phyloP scores from a whole-genome alignment of 106 monocot species.

The Phalaenopsis equestris region DNA sequence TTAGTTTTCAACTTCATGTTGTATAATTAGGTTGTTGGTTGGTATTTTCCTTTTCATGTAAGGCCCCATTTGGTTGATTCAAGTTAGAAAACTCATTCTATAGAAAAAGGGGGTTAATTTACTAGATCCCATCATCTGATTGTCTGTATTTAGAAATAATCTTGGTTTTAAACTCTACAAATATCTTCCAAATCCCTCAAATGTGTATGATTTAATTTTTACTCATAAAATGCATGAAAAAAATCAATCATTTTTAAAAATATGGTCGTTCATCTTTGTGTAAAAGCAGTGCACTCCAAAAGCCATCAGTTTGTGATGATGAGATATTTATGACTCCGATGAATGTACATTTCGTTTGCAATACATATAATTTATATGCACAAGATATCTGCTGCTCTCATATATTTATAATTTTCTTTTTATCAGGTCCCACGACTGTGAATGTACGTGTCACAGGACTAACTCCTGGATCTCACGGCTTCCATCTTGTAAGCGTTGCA shows the following conservation, averaged over 20 bases:
- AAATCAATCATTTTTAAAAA: neutral
- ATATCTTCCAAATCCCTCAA: neutral
- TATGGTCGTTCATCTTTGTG: neutral
- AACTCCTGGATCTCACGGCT: slow-evolving; percentile 64
- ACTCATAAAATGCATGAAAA: neutral
- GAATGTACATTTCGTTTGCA: neutral
- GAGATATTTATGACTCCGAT: neutral
- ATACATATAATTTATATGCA: neutral
- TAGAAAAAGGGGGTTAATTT: no score
- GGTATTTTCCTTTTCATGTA: neutral
- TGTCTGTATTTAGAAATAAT: neutral
- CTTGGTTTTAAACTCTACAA: neutral
- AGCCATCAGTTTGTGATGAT: neutral
- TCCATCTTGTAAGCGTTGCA: slow-evolving; percentile 50
- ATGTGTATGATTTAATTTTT: neutral
- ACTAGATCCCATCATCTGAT: no score
- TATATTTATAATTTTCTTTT: slow-evolving; percentile 1
- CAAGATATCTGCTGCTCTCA: neutral
- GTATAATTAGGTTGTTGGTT: neutral
- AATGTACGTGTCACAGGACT: slow-evolving; percentile 60
- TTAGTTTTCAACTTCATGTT: neutral
- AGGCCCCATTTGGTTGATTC: neutral
- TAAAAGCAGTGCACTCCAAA: neutral
- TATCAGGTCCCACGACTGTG: slow-evolving; percentile 65
- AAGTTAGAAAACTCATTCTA: neutral